Conservation (phyloP, 164 flowering plant species). For the Annona squamosa region DNA sequence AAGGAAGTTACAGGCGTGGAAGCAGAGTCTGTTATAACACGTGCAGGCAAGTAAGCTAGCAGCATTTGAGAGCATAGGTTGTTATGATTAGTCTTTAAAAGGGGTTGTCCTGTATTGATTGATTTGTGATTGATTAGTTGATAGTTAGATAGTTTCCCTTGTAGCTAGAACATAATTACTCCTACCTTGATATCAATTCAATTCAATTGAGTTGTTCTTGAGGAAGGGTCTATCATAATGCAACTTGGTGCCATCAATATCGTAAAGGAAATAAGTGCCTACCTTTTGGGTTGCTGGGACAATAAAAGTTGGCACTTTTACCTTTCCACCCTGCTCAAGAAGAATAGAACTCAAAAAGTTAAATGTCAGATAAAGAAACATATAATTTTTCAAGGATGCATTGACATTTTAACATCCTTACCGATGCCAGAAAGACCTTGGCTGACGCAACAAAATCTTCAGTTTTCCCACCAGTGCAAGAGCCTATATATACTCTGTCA, state of each 20-base stretch:
- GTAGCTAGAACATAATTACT: too few species aligned
- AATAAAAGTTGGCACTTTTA: conserved; percentile 93
- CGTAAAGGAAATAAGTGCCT: conserved; percentile 5
- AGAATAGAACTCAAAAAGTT: neutral
- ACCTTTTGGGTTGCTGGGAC: conserved; percentile 99
- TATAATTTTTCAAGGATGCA: neutral
- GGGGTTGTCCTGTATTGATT: too few species aligned
- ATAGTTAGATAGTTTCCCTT: too few species aligned
- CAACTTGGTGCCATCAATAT: neutral
- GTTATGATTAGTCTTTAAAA: too few species aligned
- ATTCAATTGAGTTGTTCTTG: too few species aligned
- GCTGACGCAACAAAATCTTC: conserved; percentile 98
- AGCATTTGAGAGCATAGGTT: too few species aligned
- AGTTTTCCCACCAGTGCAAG: conserved; percentile 98
- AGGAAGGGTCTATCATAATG: too few species aligned
- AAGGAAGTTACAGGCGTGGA: too few species aligned
- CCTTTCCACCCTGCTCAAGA: conserved; percentile 65
- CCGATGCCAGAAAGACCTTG: conserved; percentile 80
- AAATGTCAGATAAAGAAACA: neutral
- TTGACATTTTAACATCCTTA: conserved; percentile 25
- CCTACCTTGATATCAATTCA: too few species aligned
- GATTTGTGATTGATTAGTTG: too few species aligned
- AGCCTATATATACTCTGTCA: conserved; percentile 96
- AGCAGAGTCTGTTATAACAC: too few species aligned
- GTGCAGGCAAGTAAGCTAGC: too few species aligned